Conservation (phyloP, 2,329 filamentous ascomycete genomes). For the Cordyceps cateniannulata region DNA sequence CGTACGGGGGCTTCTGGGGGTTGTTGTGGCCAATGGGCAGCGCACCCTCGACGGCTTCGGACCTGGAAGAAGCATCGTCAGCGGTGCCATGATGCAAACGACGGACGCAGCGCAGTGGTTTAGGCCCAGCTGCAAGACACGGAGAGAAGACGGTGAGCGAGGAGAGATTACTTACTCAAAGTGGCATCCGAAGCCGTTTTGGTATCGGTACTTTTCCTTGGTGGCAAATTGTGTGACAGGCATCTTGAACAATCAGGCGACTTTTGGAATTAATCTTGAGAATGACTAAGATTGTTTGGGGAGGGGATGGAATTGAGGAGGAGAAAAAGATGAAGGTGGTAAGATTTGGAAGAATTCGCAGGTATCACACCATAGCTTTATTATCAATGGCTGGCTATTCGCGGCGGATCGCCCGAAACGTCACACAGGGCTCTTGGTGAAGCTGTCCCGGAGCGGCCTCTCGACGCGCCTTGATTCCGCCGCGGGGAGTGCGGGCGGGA, state of each 20-base stretch:
- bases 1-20: slow-evolving; percentile 71
- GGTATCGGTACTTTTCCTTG: slow-evolving; percentile 62
- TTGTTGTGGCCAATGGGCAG: slow-evolving; percentile 73
- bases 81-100: neutral
- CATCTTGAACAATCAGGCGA: slow-evolving; percentile 30
- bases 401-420: neutral
- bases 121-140: neutral
- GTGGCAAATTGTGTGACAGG: slow-evolving; percentile 42
- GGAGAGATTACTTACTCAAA: slow-evolving; percentile 54
- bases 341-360: neutral
- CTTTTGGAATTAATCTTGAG: neutral
- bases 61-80: slow-evolving; percentile 38
- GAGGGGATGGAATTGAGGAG: neutral
- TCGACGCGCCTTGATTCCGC: slow-evolving; percentile 8
- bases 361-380: neutral
- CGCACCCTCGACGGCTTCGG: slow-evolving; percentile 68
- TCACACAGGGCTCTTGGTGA: neutral
- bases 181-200: slow-evolving; percentile 70
- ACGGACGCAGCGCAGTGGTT: too few relatives aligned
- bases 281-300: neutral
- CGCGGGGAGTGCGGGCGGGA: slow-evolving; percentile 3
- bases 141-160: neutral
- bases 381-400: slow-evolving; percentile 1
- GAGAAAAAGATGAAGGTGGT: neutral
- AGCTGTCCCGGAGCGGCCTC: neutral